These are phyloP conservation scores for Aristolochia contorta DNA, from an alignment of 164 flowering plant species.

Conservation along the genomic window DNA sequence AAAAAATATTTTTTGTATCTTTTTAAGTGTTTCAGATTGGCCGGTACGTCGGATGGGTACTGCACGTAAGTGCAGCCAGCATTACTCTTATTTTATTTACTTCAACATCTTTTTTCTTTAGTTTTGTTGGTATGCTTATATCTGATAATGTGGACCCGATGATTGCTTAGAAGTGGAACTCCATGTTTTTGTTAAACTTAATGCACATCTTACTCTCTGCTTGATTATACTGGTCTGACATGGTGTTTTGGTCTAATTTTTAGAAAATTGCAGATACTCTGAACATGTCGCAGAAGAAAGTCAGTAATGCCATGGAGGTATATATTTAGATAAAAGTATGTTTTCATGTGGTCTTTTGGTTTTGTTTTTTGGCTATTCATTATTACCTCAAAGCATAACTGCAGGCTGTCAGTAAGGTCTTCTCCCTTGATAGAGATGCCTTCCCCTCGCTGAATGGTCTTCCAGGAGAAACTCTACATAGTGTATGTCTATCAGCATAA, in stretches of 20 bases:
- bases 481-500: conserved; percentile 41
- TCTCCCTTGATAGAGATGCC: conserved; percentile 89
- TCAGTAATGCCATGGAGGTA: conserved; percentile 93
- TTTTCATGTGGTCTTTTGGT: background rate
- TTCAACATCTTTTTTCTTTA: background rate
- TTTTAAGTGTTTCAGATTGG: too few relatives aligned
- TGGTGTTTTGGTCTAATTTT: conserved; percentile 1
- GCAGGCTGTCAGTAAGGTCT: conserved; percentile 67
- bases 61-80: too few relatives aligned
- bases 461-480: conserved; percentile 93
- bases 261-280: conserved; percentile 84
- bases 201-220: background rate
- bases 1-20: too few relatives aligned
- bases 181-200: background rate
- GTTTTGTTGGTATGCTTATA: background rate
- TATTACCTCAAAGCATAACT: conserved; percentile 9
- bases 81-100: too few relatives aligned
- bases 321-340: background rate
- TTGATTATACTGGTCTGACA: conserved; percentile 2
- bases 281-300: conserved; percentile 83
- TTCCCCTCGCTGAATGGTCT: conserved; percentile 79
- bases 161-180: background rate
- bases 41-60: too few relatives aligned
- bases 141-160: background rate
- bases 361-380: conserved; percentile 3